Percentiles rank a stretch among this genome's conserved stretches.
Evolutionary conservation across 345 rosid genomes (phyloP).

Genomic region (Salix viminalis): DNA sequence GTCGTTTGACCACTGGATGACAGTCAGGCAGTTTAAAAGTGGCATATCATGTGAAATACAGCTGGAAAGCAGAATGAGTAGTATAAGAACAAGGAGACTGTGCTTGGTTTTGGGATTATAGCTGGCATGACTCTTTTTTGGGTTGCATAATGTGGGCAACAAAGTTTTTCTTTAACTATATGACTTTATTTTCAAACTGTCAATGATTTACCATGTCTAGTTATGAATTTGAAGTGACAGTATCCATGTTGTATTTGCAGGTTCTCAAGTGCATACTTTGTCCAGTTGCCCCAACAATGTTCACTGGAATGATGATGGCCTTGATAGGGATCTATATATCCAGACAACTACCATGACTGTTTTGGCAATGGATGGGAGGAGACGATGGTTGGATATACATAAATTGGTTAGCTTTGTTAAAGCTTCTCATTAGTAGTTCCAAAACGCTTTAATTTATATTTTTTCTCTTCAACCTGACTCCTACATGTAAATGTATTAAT

Average conservation of each 20-base stretch:
- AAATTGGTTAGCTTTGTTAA: constrained; percentile 57
- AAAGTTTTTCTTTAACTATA: not conserved
- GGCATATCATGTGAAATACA: not conserved
- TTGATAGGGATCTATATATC: constrained; percentile 88
- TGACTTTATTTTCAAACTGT: not conserved
- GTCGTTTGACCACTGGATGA: not conserved
- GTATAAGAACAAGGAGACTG: not conserved
- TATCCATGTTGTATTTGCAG: constrained; percentile 36
- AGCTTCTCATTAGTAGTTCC: constrained; percentile 6
- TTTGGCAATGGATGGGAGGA: constrained; percentile 99
- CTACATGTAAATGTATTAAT: not conserved
- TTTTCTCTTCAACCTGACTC: not conserved
- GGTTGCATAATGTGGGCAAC: constrained; percentile 2
- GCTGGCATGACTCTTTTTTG: not conserved
- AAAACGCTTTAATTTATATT: not conserved
- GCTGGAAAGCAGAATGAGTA: not conserved
- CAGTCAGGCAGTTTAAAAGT: not conserved
- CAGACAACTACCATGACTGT: constrained; percentile 74
- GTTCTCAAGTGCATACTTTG: constrained; percentile 39
- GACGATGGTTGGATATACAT: constrained; percentile 93
- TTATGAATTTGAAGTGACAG: not conserved
- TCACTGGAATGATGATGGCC: constrained; percentile 79
- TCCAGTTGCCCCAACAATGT: constrained; percentile 55
- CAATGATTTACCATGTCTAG: not conserved
- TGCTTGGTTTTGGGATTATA: not conserved